Percentiles rank a stretch among this genome's conserved stretches.
phyloP scores from a whole-genome alignment of 2,329 filamentous ascomycete genomes.

The Aspergillus persii region DNA sequence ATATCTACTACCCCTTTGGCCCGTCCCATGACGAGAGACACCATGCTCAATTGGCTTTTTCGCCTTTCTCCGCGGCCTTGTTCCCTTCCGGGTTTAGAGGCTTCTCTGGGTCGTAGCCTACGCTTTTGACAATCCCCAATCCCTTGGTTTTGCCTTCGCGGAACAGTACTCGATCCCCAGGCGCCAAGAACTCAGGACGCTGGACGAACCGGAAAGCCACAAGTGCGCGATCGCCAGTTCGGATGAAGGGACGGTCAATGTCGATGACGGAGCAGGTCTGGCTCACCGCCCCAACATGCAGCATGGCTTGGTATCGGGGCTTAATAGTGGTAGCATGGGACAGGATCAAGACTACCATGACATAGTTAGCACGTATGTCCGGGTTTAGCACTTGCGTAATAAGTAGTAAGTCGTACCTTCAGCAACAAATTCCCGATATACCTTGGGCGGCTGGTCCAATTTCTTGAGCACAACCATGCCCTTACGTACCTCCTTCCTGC shows the following conservation, averaged over 20 bases:
- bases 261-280: constrained; percentile 98
- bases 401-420: constrained; percentile 55
- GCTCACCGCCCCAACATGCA: constrained; percentile 90
- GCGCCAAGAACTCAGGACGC: constrained; percentile 83
- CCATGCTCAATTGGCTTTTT: not conserved
- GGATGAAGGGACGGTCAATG: constrained; percentile 91
- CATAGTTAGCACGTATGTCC: constrained; percentile 9
- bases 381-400: not conserved
- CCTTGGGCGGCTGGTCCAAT: constrained; percentile 70
- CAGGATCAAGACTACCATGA: constrained; percentile 72
- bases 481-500: constrained; percentile 90
- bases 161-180: constrained; percentile 87
- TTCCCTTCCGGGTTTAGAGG: constrained; percentile 44
- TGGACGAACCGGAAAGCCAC: constrained; percentile 96
- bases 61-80: constrained; percentile 17
- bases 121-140: constrained; percentile 84
- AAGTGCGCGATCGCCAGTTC: constrained; percentile 88
- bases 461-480: constrained; percentile 96
- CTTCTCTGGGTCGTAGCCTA: constrained; percentile 76
- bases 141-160: constrained; percentile 94
- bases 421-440: constrained; percentile 73
- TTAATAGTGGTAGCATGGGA: constrained; percentile 97
- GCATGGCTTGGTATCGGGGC: constrained; percentile 95
- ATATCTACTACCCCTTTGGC: not conserved
- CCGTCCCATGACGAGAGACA: not conserved